Percentiles rank a stretch among this genome's conserved stretches.
Evolutionary conservation across 768 basidiomycete genomes (phyloP).

Genomic region (Leccinum obscurum): DNA sequence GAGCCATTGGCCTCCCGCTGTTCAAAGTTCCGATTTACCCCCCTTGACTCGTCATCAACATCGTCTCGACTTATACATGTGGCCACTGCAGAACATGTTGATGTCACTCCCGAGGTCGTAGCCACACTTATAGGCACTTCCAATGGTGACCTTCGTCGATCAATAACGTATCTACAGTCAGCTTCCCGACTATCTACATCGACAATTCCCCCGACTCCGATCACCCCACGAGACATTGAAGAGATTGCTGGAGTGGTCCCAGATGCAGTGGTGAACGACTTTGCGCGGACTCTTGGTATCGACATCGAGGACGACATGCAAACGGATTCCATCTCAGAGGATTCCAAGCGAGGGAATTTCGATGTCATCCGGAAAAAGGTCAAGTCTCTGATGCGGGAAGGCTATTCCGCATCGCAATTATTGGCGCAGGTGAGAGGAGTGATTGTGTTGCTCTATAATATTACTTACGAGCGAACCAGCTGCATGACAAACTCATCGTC

Average conservation of each 20-base stretch:
- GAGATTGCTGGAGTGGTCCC: slow-evolving; percentile 98
- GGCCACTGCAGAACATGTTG: slow-evolving; percentile 70
- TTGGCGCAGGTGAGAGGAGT: slow-evolving; percentile 70
- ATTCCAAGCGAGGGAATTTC: slow-evolving; percentile 44
- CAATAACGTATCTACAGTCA: slow-evolving; percentile 97
- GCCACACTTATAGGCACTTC: slow-evolving; percentile 76
- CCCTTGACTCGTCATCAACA: slow-evolving; percentile 79
- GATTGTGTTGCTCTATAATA: slow-evolving; percentile 2
- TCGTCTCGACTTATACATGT: slow-evolving; percentile 76
- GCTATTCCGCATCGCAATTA: slow-evolving; percentile 90
- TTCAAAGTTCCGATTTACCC: slow-evolving; percentile 97
- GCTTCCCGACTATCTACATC: slow-evolving; percentile 85
- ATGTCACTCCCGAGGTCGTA: slow-evolving; percentile 58
- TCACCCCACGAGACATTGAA: slow-evolving; percentile 80
- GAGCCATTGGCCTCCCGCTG: slow-evolving; percentile 98
- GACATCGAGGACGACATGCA: slow-evolving; percentile 61
- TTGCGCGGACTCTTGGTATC: slow-evolving; percentile 73
- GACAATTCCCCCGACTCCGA: slow-evolving; percentile 67
- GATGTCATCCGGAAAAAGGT: slow-evolving; percentile 69
- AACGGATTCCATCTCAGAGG: slow-evolving; percentile 34
- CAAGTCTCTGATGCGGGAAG: slow-evolving; percentile 76
- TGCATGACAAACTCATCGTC: slow-evolving; percentile 87
- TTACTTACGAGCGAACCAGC: slow-evolving; percentile 42
- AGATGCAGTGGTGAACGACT: slow-evolving; percentile 61
- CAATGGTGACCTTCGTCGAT: slow-evolving; percentile 90